Base-by-base conservation (phyloP, 1,284 basidiomycete genomes). In the Ganoderma resinaceum region DNA sequence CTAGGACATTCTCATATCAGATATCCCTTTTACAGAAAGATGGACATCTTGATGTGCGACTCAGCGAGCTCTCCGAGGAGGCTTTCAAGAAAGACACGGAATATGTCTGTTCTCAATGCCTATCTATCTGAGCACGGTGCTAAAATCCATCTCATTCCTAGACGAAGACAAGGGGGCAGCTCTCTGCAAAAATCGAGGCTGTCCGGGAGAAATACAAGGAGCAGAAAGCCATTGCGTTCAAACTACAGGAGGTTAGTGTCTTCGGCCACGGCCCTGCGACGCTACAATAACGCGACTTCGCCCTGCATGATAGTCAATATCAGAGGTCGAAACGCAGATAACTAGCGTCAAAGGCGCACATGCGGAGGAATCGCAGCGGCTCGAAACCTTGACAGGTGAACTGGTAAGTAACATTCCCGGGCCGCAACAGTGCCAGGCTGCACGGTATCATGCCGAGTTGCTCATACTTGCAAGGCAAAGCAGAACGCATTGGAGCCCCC, bases 151-250 rank as follows among this genome's bases (percentile, higher is more conserved):
- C 0, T 40, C 2, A 3, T 12, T 53, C 23, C 7, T 53, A 38
- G 46, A 38, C 8, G n/a, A 63, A 52, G 33, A 26, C 61, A 12
- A 26, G 46, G 40, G 63, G 40, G 29, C 46, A n/a, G 14, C 33
- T 71, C 1, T 40, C 63, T 31, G 40, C 31, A 18, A 66, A 66
- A 38, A 16, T 68, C 14, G 55, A n/a, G 20, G 1, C 38, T 23
- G 26, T n/a, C n/a, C 66, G 66, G 2, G 60, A 37, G n/a, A 68
- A 71, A 31, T 68, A 63, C 53, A 57, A 67, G 18, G 57, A 49
- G 20, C 26, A 29, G 23, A 71, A 69, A 60, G 52, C 37, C 7
- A 26, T 35, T 7, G 61, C 38, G 26, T 31, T 57, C 4, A 53
- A 31, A 18, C 26, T 65, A 23, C 61, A 59, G 29, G 37, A 61